Base-by-base conservation (phyloP, 208 protist species). In the Trypanosoma vivax region DNA sequence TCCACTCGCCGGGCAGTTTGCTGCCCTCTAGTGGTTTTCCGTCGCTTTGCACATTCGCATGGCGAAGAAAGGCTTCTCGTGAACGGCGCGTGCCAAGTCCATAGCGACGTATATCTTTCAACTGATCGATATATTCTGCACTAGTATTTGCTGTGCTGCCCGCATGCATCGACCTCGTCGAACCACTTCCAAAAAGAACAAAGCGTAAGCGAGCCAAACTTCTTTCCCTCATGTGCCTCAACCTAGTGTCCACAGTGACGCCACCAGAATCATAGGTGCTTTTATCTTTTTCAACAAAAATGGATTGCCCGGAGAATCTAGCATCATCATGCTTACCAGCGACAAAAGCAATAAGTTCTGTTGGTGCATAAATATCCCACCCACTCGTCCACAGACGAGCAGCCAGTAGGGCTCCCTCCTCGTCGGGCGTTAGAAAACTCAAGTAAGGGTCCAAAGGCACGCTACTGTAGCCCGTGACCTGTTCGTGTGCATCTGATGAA, bases 341-440 rank as follows among this genome's bases (percentile, higher is more conserved):
- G 10, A 19, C 5, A 24, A 69, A 72, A 0, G 39, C 53, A 25
- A 79, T 63, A 3, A 72, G 56, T 34, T 79, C 76, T 11, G 64
- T 79, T 5, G 69, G 19, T 6, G 65, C 58, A 57, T 79, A 78
- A 1, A 79, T 42, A 43, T 83, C 73, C 66, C 67, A 78, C 13
- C 76, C 76, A 39, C 70, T 45, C 25, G 67, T 76, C 76, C 76
- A 83, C 18, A 83, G 47, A 37, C 61, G 60, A 3, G 61, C 49
- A 24, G 63, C 77, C 7, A 73, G 40, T 34, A 76, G 56, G 14
- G 72, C 18, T 25, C 73, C 55, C 37, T 67, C 50, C 23, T 65
- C 52, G n/a, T 51, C 71, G 19, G 40, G 23, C 10, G 55, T 62
- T 11, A 83, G 28, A 33, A 62, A 70, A 50, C 63, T 58, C 21